Conservation (phyloP, 768 basidiomycete species). For the Gelatoporia subvermispora region DNA sequence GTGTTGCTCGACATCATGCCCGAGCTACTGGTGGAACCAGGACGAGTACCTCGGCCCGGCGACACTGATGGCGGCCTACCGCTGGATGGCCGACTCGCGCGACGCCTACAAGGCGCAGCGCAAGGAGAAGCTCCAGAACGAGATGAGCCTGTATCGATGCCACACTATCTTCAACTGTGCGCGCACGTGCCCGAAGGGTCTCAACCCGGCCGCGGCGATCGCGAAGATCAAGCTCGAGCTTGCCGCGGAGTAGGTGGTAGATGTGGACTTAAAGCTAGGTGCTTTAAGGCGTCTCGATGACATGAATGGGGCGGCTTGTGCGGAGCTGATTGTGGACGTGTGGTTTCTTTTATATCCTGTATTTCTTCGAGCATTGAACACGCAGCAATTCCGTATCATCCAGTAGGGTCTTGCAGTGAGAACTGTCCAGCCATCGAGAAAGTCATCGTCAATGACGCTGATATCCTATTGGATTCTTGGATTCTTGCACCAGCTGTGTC, state of each 20-base stretch:
- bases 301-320: too few relatives aligned
- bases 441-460: too few relatives aligned
- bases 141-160: slow-evolving; percentile 94
- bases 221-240: slow-evolving; percentile 92
- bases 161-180: slow-evolving; percentile 99
- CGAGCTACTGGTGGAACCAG: slow-evolving; percentile 99
- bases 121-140: slow-evolving; percentile 91
- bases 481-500: too few relatives aligned
- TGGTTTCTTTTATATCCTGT: too few relatives aligned
- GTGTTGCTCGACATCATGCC: slow-evolving; percentile 97
- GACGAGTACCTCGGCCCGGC: slow-evolving; percentile 98
- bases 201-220: slow-evolving; percentile 90
- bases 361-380: too few relatives aligned
- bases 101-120: slow-evolving; percentile 76
- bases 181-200: slow-evolving; percentile 95
- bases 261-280: too few relatives aligned
- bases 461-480: too few relatives aligned
- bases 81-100: slow-evolving; percentile 97
- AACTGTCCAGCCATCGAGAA: too few relatives aligned
- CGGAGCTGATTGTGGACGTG: too few relatives aligned
- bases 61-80: slow-evolving; percentile 92
- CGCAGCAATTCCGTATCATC: too few relatives aligned
- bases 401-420: too few relatives aligned
- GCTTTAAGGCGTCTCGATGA: too few relatives aligned
- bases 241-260: slow-evolving; percentile 66